phyloP scores from a whole-genome alignment of 371 early-diverging fungal species.

The Mortierella polycephala region DNA sequence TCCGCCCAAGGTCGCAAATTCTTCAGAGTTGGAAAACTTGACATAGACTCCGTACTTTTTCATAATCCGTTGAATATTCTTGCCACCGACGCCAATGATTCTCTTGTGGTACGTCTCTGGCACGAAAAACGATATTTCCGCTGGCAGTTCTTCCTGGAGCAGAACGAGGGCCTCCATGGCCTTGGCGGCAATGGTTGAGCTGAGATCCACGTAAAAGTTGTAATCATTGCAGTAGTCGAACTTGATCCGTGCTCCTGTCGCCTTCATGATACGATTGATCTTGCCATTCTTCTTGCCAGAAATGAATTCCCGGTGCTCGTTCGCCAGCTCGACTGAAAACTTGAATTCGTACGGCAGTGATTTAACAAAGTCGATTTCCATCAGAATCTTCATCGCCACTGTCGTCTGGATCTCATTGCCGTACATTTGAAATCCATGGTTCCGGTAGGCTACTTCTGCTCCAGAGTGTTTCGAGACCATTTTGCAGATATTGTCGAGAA shows the following conservation, averaged over 20 bases:
- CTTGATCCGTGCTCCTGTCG: constrained; percentile 73
- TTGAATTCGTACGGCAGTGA: constrained; percentile 47
- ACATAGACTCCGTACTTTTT: constrained; percentile 95
- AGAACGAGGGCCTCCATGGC: constrained; percentile 76
- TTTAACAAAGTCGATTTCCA: constrained; percentile 39
- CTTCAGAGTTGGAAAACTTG: constrained; percentile 89
- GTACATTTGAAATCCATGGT: constrained; percentile 48
- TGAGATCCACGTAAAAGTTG: constrained; percentile 82
- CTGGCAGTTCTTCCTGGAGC: constrained; percentile 87
- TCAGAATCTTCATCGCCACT: constrained; percentile 38
- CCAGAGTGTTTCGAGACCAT: constrained; percentile 66
- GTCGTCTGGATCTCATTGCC: constrained; percentile 38
- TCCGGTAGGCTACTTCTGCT: constrained; percentile 63
- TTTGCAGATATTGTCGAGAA: constrained; percentile 58
- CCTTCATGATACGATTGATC: constrained; percentile 90
- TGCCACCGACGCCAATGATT: constrained; percentile 95
- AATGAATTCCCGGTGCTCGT: constrained; percentile 91
- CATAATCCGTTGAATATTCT: constrained; percentile 96
- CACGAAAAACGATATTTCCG: constrained; percentile 88
- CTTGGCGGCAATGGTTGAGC: constrained; percentile 63
- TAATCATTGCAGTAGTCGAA: constrained; percentile 73
- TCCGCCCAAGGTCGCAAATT: constrained; percentile 80
- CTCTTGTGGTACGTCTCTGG: constrained; percentile 93
- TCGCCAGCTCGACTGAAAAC: constrained; percentile 74
- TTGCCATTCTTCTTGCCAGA: constrained; percentile 97